These are phyloP conservation scores for Rickenella mellea DNA, from an alignment of 768 basidiomycete genomes.

Conservation along the genomic window DNA sequence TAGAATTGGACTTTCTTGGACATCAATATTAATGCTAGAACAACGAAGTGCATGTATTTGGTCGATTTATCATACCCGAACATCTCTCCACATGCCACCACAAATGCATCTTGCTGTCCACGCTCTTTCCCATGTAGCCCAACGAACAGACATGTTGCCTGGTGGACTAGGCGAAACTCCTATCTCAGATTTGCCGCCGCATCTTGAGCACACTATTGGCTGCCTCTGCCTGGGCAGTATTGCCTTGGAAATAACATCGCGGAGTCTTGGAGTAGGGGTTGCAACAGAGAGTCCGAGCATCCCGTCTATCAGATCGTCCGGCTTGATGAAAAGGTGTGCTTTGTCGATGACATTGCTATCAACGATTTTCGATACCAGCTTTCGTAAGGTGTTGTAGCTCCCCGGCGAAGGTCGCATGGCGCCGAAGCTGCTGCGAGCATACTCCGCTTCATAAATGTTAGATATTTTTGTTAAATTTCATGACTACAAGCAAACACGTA, in stretches of 20 bases:
- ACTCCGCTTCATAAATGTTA: slow-evolving; percentile 32
- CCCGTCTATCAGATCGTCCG: slow-evolving; percentile 61
- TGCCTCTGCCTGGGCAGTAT: slow-evolving; percentile 29
- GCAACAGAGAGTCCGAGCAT: slow-evolving; percentile 32
- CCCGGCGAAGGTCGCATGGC: slow-evolving; percentile 45
- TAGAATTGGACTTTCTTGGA: too few relatives aligned
- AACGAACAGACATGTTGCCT: slow-evolving; percentile 27
- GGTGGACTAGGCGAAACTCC: slow-evolving; percentile 20
- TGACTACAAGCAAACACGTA: slow-evolving; percentile 6
- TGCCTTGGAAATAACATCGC: slow-evolving; percentile 61
- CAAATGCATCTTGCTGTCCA: slow-evolving; percentile 60
- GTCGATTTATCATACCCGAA: too few relatives aligned
- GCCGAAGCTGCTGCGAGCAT: slow-evolving; percentile 43
- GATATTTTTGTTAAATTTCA: slow-evolving; percentile 3
- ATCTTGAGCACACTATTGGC: slow-evolving; percentile 46
- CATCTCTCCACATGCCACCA: slow-evolving; percentile 49
- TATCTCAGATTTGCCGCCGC: slow-evolving; percentile 48
- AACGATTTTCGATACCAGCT: slow-evolving; percentile 35
- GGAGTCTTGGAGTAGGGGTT: slow-evolving; percentile 28
- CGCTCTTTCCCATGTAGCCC: slow-evolving; percentile 58
- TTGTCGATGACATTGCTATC: slow-evolving; percentile 48
- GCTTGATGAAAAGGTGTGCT: slow-evolving; percentile 61
- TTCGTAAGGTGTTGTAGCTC: slow-evolving; percentile 33
- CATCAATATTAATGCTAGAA: too few relatives aligned
- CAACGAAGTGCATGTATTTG: too few relatives aligned